Evolutionary conservation across 306 rosid genomes (phyloP).

Genomic region (Quercus variabilis): DNA sequence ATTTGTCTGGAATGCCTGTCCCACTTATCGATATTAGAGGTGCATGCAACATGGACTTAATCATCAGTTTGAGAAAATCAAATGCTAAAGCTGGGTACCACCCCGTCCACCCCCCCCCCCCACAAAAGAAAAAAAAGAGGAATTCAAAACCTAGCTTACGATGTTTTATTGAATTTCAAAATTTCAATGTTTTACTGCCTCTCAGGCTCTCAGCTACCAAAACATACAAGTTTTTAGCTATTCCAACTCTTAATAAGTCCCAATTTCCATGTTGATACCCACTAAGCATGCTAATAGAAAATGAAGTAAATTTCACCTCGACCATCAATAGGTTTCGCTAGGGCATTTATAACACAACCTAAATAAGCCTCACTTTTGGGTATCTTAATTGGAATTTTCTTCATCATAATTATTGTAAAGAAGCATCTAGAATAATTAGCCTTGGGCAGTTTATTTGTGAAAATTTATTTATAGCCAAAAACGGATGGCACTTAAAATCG

Average conservation of each 20-base stretch:
- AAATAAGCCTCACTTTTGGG: too few relatives aligned
- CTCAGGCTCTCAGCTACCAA: background rate
- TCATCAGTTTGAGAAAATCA: background rate
- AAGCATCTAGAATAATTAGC: too few relatives aligned
- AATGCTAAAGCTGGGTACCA: background rate
- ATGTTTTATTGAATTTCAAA: background rate
- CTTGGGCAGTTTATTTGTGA: too few relatives aligned
- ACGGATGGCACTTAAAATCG: too few relatives aligned
- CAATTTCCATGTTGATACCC: conserved; percentile 1
- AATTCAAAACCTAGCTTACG: background rate
- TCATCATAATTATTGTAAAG: too few relatives aligned
- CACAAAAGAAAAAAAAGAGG: background rate
- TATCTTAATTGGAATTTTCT: too few relatives aligned
- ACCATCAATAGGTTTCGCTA: too few relatives aligned
- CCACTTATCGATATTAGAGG: background rate
- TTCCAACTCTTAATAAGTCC: background rate
- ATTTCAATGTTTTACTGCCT: background rate
- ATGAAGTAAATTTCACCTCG: too few relatives aligned
- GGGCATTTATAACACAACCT: too few relatives aligned
- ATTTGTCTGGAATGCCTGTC: background rate
- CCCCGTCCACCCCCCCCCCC: background rate
- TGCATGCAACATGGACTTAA: background rate
- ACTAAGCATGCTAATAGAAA: background rate
- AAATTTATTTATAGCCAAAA: too few relatives aligned
- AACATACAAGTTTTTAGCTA: background rate